Evolutionary conservation across 225 moss, liverwort and hornwort species (phyloP).

Genomic region (Straminergon stramineum): DNA sequence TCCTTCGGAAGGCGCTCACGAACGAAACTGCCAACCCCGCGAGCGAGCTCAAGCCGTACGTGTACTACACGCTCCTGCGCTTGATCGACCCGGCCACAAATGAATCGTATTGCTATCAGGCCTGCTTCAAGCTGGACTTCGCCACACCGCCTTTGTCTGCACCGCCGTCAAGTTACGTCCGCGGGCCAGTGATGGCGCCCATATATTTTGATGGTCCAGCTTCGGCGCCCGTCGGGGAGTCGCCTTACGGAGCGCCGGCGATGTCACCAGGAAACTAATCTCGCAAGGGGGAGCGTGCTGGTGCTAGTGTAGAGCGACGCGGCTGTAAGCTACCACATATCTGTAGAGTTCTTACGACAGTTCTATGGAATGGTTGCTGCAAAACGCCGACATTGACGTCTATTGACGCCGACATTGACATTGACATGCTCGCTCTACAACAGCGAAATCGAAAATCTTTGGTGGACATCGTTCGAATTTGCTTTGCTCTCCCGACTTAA

Average conservation of each 20-base stretch:
- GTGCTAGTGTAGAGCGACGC: not conserved
- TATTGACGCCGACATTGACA: not conserved
- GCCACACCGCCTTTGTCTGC: not conserved
- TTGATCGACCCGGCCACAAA: slow-evolving; percentile 13
- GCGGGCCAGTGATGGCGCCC: not conserved
- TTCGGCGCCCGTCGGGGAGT: not conserved
- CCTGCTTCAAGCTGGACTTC: slow-evolving; percentile 1
- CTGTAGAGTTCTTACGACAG: not conserved
- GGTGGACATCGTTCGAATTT: not conserved
- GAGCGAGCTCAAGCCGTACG: not conserved
- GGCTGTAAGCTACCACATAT: not conserved
- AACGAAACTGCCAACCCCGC: not conserved
- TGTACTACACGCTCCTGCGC: slow-evolving; percentile 1
- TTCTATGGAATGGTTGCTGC: not conserved
- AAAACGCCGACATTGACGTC: not conserved
- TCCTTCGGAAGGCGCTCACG: not conserved
- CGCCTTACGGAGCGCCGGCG: not conserved
- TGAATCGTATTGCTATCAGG: slow-evolving; percentile 11
- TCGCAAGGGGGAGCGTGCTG: not conserved
- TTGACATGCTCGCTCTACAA: not conserved
- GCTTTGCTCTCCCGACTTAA: not conserved
- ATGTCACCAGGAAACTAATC: not conserved
- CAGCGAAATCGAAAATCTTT: not conserved
- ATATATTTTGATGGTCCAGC: not conserved
- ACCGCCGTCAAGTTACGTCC: not conserved